A percentile compares a stretch with the other conserved stretches of the same genome.
phyloP scores from a whole-genome alignment of 2,329 filamentous ascomycete genomes.

The Cytospora paraplurivora region DNA sequence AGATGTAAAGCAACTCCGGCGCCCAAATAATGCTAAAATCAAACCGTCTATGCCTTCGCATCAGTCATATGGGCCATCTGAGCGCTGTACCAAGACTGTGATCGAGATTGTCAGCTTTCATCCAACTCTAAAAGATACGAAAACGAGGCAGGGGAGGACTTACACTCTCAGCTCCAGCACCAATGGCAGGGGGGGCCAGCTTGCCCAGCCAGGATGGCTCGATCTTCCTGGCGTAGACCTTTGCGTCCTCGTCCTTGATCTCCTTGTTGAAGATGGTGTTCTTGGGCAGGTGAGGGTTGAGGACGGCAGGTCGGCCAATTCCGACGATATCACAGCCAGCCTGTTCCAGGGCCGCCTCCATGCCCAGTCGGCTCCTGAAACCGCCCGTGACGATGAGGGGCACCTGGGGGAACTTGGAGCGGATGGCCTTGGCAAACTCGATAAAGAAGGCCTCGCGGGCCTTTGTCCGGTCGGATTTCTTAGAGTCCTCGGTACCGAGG shows the following conservation, averaged over 20 bases:
- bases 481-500: constrained; percentile 28
- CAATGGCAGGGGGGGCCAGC: constrained; percentile 32
- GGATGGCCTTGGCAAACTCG: constrained; percentile 60
- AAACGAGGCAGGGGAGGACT: constrained; percentile 11
- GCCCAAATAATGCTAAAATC: neutral
- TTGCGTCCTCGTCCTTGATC: constrained; percentile 40
- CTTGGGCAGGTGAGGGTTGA: constrained; percentile 43
- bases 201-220: constrained; percentile 32
- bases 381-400: constrained; percentile 64
- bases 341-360: constrained; percentile 43
- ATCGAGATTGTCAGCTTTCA: neutral
- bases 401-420: constrained; percentile 46
- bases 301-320: constrained; percentile 42
- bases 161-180: constrained; percentile 33
- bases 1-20: neutral
- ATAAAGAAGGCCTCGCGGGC: constrained; percentile 69
- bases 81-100: constrained; percentile 10
- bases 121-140: too few species aligned
- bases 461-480: constrained; percentile 46
- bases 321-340: constrained; percentile 47
- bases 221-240: constrained; percentile 35
- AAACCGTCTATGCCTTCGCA: neutral
- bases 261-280: constrained; percentile 41
- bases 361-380: constrained; percentile 53
- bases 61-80: constrained; percentile 20